Evolutionary conservation across 1,284 basidiomycete species (phyloP).

Genomic region (Rhodotorula sp.): DNA sequence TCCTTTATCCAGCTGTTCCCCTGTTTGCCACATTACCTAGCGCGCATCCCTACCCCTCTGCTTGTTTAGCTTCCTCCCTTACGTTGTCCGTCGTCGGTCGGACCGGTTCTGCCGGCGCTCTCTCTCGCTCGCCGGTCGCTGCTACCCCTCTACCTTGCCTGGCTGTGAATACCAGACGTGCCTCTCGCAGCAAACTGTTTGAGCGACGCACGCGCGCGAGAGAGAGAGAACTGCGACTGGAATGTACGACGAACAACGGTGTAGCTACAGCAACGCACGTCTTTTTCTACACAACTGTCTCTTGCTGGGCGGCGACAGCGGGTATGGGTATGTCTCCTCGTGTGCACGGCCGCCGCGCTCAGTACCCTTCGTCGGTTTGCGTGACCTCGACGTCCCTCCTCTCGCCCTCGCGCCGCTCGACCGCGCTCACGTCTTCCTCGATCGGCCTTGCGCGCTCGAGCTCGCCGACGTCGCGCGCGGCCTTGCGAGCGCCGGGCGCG

Average conservation of each 20-base stretch:
- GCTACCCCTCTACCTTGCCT: no score
- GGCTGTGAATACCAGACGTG: no score
- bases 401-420: not conserved
- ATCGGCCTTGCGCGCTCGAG: not conserved
- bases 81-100: not conserved
- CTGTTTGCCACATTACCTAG: not conserved
- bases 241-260: no score
- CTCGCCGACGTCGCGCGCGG: slow-evolving; percentile 1
- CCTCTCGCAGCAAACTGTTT: no score
- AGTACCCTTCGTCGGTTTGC: slow-evolving; percentile 13
- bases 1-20: not conserved
- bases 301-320: no score
- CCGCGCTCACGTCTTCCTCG: not conserved
- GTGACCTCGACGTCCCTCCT: slow-evolving; percentile 18
- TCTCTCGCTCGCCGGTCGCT: no score
- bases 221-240: no score
- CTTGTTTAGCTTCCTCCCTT: not conserved
- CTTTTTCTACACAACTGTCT: no score
- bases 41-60: not conserved
- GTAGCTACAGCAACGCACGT: no score
- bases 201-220: no score
- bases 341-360: not conserved
- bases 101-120: no score
- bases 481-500: not conserved
- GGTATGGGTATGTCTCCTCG: no score